Conservation (phyloP, 1,139 yeast genomes). For the Debaryomycetaceae sp. region DNA sequence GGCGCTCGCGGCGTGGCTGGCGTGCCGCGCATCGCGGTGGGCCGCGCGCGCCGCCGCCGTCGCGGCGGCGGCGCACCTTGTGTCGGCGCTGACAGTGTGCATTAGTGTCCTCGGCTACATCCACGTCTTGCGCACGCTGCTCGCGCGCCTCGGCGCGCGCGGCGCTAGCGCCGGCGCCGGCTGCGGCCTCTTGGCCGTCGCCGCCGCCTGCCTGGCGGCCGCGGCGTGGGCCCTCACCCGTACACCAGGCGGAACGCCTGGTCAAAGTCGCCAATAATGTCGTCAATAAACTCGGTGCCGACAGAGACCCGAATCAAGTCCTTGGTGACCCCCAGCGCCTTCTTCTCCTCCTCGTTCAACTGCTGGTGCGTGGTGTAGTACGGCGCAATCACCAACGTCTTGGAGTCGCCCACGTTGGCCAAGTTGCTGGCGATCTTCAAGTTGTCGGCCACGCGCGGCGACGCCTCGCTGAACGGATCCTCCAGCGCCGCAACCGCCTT, state of each 20-base stretch:
- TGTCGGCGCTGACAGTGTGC: too few relatives aligned
- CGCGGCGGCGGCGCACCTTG: too few relatives aligned
- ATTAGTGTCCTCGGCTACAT: too few relatives aligned
- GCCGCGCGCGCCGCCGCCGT: too few relatives aligned
- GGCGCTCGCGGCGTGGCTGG: too few relatives aligned
- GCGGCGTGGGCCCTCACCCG: too few relatives aligned
- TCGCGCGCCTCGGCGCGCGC: too few relatives aligned
- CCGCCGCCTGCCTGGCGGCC: too few relatives aligned
- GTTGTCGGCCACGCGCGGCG: slow-evolving; percentile 77
- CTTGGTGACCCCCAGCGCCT: slow-evolving; percentile 77
- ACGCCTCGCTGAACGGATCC: slow-evolving; percentile 65
- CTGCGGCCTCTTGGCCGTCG: too few relatives aligned
- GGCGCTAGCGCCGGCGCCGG: too few relatives aligned
- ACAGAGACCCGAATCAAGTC: slow-evolving; percentile 85
- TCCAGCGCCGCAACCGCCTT: slow-evolving; percentile 49
- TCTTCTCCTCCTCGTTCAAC: slow-evolving; percentile 74
- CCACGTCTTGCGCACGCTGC: too few relatives aligned
- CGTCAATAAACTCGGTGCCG: slow-evolving; percentile 88
- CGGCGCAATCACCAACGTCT: slow-evolving; percentile 93
- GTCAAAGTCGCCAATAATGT: slow-evolving; percentile 80
- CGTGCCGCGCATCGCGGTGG: too few relatives aligned
- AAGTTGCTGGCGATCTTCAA: slow-evolving; percentile 83
- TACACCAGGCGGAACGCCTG: slow-evolving; percentile 65
- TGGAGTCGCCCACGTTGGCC: slow-evolving; percentile 96
- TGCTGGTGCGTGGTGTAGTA: slow-evolving; percentile 95